Conservation (phyloP, 2,329 filamentous ascomycete species). For the Aquanectria penicillioides region DNA sequence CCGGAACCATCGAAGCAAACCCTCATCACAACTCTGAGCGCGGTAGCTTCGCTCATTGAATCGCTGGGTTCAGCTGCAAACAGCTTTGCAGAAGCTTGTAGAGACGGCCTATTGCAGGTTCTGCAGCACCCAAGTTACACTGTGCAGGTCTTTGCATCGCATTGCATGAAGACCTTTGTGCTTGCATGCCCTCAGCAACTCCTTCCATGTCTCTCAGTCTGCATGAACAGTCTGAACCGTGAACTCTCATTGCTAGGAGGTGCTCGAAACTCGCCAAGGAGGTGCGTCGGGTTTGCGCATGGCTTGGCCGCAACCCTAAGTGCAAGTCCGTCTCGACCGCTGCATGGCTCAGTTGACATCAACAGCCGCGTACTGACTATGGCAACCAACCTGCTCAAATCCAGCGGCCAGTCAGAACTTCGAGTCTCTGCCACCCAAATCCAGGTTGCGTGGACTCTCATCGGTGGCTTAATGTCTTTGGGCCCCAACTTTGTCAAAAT, state of each 20-base stretch:
- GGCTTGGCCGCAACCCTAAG: slow-evolving; percentile 91
- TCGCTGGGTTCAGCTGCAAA: slow-evolving; percentile 85
- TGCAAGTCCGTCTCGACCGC: slow-evolving; percentile 84
- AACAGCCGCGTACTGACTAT: slow-evolving; percentile 92
- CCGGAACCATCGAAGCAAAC: slow-evolving; percentile 90
- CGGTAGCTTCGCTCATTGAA: slow-evolving; percentile 80
- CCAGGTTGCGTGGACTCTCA: slow-evolving; percentile 96
- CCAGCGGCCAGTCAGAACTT: slow-evolving; percentile 89
- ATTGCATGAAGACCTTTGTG: slow-evolving; percentile 87
- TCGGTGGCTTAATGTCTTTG: slow-evolving; percentile 94
- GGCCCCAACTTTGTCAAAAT: slow-evolving; percentile 99
- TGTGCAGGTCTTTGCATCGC: slow-evolving; percentile 89
- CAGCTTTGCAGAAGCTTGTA: slow-evolving; percentile 81
- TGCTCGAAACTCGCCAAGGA: slow-evolving; percentile 79
- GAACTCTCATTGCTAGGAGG: slow-evolving; percentile 83
- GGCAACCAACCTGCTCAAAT: slow-evolving; percentile 91
- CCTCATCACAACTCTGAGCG: slow-evolving; percentile 80
- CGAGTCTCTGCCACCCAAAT: slow-evolving; percentile 93
- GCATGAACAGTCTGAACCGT: slow-evolving; percentile 92
- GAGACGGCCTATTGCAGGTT: slow-evolving; percentile 89
- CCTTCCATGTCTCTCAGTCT: slow-evolving; percentile 89
- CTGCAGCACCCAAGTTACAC: slow-evolving; percentile 96
- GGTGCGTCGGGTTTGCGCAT: slow-evolving; percentile 91
- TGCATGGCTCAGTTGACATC: slow-evolving; percentile 95
- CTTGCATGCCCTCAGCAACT: slow-evolving; percentile 93